A percentile compares a stretch with the other conserved stretches of the same genome.
These are phyloP conservation scores for Globisporangium ultimum DNA, from an alignment of 352 stramenopile species.

Conservation along the genomic window DNA sequence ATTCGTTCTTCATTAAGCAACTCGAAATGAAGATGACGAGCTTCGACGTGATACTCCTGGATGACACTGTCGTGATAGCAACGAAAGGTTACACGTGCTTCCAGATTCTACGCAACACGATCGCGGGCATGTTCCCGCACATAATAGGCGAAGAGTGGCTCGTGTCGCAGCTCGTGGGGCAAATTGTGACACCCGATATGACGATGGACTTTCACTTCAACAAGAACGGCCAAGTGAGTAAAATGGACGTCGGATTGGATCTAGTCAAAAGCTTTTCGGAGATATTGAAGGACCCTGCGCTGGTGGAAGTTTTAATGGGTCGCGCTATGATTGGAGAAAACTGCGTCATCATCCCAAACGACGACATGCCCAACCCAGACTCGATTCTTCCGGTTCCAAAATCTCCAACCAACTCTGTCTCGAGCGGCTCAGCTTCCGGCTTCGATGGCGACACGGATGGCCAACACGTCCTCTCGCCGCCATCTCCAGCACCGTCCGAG, in stretches of 20 bases:
- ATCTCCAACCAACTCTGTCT: neutral
- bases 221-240: conserved; percentile 19
- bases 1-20: conserved; percentile 41
- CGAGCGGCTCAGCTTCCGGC: neutral
- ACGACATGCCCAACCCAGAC: neutral
- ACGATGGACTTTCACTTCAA: conserved; percentile 40
- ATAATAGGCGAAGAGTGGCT: conserved; percentile 35
- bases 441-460: conserved; percentile 10
- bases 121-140: conserved; percentile 43
- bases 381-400: neutral
- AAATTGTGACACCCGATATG: conserved; percentile 25
- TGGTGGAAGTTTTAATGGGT: conserved; percentile 31
- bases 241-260: conserved; percentile 33
- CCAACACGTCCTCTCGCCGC: neutral
- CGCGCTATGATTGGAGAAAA: conserved; percentile 33
- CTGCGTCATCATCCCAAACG: conserved; percentile 10
- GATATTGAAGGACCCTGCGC: conserved; percentile 26
- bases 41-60: conserved; percentile 29
- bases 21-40: conserved; percentile 25
- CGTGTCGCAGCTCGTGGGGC: conserved; percentile 33
- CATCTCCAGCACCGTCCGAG: neutral
- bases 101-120: conserved; percentile 43
- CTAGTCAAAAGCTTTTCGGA: conserved; percentile 31
- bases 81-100: conserved; percentile 29
- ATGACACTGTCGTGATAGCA: conserved; percentile 33